Conservation (phyloP, 1,284 basidiomycete genomes). For the Malassezia obtusa region DNA sequence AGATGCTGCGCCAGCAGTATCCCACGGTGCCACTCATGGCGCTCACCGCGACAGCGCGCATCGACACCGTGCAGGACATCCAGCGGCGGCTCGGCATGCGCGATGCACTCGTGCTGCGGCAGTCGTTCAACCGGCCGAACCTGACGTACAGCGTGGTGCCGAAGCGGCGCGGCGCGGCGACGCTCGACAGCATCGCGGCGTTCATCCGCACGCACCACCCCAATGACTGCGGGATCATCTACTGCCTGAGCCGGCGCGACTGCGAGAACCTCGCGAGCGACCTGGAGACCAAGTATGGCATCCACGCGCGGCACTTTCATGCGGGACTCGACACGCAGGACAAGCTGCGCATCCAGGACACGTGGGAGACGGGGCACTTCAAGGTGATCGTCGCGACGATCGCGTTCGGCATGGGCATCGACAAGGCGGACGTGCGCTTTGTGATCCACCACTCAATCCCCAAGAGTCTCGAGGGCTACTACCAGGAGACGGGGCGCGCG, state of each 20-base stretch:
- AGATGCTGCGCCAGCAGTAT: slow-evolving; percentile 62
- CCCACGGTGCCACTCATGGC: slow-evolving; percentile 84
- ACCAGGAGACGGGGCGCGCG: slow-evolving; percentile 75
- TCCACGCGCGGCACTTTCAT: slow-evolving; percentile 75
- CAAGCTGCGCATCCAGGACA: slow-evolving; percentile 58
- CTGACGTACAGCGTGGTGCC: slow-evolving; percentile 65
- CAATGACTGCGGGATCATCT: slow-evolving; percentile 72
- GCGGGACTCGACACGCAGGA: slow-evolving; percentile 64
- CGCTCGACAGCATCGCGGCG: slow-evolving; percentile 60
- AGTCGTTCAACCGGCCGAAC: slow-evolving; percentile 89
- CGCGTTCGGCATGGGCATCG: slow-evolving; percentile 91
- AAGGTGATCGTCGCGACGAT: slow-evolving; percentile 81
- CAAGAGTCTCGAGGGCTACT: slow-evolving; percentile 61
- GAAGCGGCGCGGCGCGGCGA: slow-evolving; percentile 52
- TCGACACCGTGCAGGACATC: slow-evolving; percentile 68
- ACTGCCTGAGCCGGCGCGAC: slow-evolving; percentile 62
- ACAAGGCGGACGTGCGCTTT: slow-evolving; percentile 72
- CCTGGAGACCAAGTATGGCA: slow-evolving; percentile 55
- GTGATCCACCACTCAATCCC: slow-evolving; percentile 69
- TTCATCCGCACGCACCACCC: slow-evolving; percentile 61
- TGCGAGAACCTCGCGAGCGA: slow-evolving; percentile 71
- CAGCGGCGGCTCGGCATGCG: slow-evolving; percentile 60
- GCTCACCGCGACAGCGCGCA: slow-evolving; percentile 83
- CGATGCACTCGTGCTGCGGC: slow-evolving; percentile 51
- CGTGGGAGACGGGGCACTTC: slow-evolving; percentile 67